Base-by-base conservation (phyloP, 805 yeast species). In the Komagataella populi region DNA sequence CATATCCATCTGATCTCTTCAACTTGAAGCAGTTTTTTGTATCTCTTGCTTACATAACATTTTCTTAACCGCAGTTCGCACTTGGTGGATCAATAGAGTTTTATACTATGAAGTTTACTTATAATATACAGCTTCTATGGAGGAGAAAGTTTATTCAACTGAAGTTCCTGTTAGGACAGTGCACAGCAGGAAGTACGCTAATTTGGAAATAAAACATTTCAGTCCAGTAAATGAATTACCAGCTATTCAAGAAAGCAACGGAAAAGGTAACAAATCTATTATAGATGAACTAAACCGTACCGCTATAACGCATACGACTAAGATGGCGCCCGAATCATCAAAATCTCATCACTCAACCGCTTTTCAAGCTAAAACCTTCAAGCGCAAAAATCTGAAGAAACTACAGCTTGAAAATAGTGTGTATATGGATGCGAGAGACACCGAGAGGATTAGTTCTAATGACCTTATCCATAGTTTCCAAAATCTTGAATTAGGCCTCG, bases 361-460 rank as follows among this genome's bases (percentile, higher is more conserved):
- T 14, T 47, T 52, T 39, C 24, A 20, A 20, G 51, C 50, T 10
- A 76, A 70, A 57, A 70, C 83, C 1, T 60, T 81, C 52, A 77
- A 76, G 55, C 69, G 86, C 56, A 68, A 78, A 52, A 83, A 83
- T 58, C 63, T 80, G 56, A 83, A 83, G 62, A 72, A 78, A 55
- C 67, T 81, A 44, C 73, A 78, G 6, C 63, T 82, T 8, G 53
- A 57, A 10, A 12, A 17, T 30, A 48, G 51, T 49, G 3, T 48
- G 48, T n/a, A 44, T 39, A 6, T 44, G 47, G 45, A 24, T 52
- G 18, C 52, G 51, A n/a, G 52, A 45, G 60, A 63, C 1, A 61
- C 60, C 18, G 50, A 30, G 46, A 23, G 23, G 23, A 18, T 59
- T 59, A 52, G 58, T 12, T 60, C 70, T 2, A 67, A 65, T 56